phyloP scores from a whole-genome alignment of 306 rosid species.

The Fragaria ananassa region DNA sequence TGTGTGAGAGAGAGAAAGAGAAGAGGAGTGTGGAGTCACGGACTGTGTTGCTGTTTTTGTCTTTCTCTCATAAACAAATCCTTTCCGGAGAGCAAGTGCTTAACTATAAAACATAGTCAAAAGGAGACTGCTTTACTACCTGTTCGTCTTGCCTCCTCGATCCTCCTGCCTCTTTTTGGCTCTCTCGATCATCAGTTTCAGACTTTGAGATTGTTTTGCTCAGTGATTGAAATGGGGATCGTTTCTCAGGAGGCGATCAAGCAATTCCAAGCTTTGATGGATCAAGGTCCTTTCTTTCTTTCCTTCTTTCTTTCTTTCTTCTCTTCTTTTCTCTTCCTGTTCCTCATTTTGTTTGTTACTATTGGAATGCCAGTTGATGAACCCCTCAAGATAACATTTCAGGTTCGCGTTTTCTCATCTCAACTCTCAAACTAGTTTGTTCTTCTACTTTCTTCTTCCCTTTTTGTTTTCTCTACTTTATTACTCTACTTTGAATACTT shows the following conservation, averaged over 20 bases:
- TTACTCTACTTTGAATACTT: background rate
- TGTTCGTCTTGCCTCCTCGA: too few species aligned
- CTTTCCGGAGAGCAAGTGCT: too few species aligned
- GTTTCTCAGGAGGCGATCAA: slow-evolving; percentile 69
- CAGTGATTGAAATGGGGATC: slow-evolving; percentile 40
- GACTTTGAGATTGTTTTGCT: background rate
- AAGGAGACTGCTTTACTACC: too few species aligned
- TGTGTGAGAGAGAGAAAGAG: too few species aligned
- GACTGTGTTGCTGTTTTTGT: too few species aligned
- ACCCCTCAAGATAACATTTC: slow-evolving; percentile 67
- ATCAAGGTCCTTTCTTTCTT: slow-evolving; percentile 46
- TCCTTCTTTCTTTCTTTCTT: background rate
- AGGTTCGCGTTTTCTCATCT: slow-evolving; percentile 50
- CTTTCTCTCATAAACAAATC: too few species aligned
- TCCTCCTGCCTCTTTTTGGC: too few species aligned
- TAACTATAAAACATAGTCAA: too few species aligned
- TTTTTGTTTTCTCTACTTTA: background rate
- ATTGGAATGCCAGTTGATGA: slow-evolving; percentile 57
- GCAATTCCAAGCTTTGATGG: slow-evolving; percentile 63
- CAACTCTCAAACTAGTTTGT: background rate
- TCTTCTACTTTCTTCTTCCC: background rate
- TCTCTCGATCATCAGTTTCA: background rate
- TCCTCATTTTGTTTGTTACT: background rate
- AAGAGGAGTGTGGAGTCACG: too few species aligned
- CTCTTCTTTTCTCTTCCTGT: background rate